Evolutionary conservation across 2,329 filamentous ascomycete genomes (phyloP).

Genomic region (Plenodomus biglobosus): DNA sequence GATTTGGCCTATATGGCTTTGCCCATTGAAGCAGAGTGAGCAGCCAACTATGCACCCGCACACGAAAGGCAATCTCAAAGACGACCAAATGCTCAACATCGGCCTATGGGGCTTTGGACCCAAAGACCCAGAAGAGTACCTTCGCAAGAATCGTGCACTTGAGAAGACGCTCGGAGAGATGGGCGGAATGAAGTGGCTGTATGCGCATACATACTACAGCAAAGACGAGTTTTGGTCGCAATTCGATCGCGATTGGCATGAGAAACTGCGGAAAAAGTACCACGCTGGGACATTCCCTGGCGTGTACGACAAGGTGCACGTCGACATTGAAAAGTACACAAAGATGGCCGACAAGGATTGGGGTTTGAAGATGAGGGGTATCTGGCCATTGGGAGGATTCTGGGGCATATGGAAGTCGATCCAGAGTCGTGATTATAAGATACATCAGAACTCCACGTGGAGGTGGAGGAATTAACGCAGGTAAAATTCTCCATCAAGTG

Average conservation of each 20-base stretch:
- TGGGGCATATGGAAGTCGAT: constrained; percentile 45
- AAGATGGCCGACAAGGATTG: constrained; percentile 27
- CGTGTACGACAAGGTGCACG: constrained; percentile 69
- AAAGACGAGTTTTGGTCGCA: constrained; percentile 69
- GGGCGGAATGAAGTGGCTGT: constrained; percentile 69
- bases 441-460: constrained; percentile 40
- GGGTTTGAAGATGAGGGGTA: constrained; percentile 24
- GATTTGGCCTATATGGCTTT: constrained; percentile 55
- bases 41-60: constrained; percentile 41
- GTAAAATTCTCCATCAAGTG: background rate
- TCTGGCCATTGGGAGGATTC: constrained; percentile 45
- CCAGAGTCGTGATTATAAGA: constrained; percentile 41
- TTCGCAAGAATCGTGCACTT: constrained; percentile 60
- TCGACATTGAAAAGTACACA: constrained; percentile 38
- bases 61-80: constrained; percentile 30
- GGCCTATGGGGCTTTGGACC: constrained; percentile 76
- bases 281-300: constrained; percentile 61
- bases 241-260: constrained; percentile 63
- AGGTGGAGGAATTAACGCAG: constrained; percentile 17
- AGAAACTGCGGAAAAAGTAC: constrained; percentile 60
- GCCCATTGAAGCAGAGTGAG: constrained; percentile 45
- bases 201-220: constrained; percentile 68
- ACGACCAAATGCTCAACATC: constrained; percentile 55
- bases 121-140: constrained; percentile 46
- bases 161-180: constrained; percentile 62